phyloP scores from a whole-genome alignment of 1,284 basidiomycete species.

The Fomitopsis betulina region DNA sequence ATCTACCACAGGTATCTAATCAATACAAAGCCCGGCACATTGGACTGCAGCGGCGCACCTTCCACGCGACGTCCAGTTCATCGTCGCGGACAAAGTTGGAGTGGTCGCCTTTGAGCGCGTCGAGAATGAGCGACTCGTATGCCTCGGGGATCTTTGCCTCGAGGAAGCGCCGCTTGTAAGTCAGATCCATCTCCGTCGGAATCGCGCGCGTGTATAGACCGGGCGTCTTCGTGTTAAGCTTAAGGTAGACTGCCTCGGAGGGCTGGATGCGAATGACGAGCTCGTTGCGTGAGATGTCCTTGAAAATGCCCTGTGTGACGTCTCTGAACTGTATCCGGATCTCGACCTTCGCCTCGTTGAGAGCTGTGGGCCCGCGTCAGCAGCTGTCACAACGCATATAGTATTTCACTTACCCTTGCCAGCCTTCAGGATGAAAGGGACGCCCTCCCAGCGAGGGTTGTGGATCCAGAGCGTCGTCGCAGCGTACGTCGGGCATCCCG shows the following conservation, averaged over 20 bases:
- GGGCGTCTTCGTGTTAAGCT: conserved; percentile 91
- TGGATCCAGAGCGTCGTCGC: conserved; percentile 86
- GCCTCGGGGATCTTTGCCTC: conserved; percentile 91
- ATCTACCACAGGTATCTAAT: conserved; percentile 46
- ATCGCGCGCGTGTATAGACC: conserved; percentile 86
- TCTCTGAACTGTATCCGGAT: conserved; percentile 96
- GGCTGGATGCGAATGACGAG: conserved; percentile 95
- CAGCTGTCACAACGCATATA: not conserved
- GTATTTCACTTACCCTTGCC: conserved; percentile 74
- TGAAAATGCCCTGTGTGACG: conserved; percentile 93
- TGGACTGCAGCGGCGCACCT: conserved; percentile 44
- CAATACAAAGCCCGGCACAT: too few relatives aligned
- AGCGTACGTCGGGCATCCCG: conserved; percentile 90
- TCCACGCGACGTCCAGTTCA: conserved; percentile 94
- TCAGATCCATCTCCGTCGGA: conserved; percentile 94
- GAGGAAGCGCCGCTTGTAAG: conserved; percentile 91
- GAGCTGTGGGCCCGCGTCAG: conserved; percentile 44
- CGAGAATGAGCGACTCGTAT: conserved; percentile 89
- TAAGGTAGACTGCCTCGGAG: conserved; percentile 91
- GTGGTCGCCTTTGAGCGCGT: conserved; percentile 85
- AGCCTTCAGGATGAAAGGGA: conserved; percentile 95
- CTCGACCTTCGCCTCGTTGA: conserved; percentile 97
- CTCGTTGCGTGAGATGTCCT: conserved; percentile 91
- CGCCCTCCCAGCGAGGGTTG: conserved; percentile 95
- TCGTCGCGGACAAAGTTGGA: conserved; percentile 95